Evolutionary conservation across 75 land plant genomes (phyloP).

Genomic region (Picea sitchensis): DNA sequence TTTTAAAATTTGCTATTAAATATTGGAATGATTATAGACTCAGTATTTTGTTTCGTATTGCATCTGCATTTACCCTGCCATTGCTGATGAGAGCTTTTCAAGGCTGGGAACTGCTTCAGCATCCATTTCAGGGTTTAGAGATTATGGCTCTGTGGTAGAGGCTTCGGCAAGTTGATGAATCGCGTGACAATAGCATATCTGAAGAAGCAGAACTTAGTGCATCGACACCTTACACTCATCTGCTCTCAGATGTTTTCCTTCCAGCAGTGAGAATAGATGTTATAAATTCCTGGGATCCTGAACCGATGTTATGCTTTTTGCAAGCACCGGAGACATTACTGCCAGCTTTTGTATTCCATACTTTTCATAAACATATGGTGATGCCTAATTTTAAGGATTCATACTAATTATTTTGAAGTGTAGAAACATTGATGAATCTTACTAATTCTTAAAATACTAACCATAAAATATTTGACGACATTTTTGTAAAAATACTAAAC

Average conservation of each 20-base stretch:
- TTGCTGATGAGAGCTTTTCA: slow-evolving; percentile 64
- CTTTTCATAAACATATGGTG: slow-evolving; percentile 60
- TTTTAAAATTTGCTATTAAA: slow-evolving; percentile 46
- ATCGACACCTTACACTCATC: slow-evolving; percentile 68
- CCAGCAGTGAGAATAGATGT: slow-evolving; percentile 76
- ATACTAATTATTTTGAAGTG: no score
- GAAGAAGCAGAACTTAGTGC: slow-evolving; percentile 24
- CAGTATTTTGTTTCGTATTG: slow-evolving; percentile 69
- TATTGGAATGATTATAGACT: slow-evolving; percentile 73
- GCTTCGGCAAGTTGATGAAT: slow-evolving; percentile 65
- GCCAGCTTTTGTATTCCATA: slow-evolving; percentile 64
- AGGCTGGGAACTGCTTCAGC: slow-evolving; percentile 77
- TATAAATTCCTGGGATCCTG: slow-evolving; percentile 80
- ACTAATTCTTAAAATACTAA: no score
- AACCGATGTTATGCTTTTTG: slow-evolving; percentile 81
- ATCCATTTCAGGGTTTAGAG: slow-evolving; percentile 71
- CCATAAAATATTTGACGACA: no score
- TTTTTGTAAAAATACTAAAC: no score
- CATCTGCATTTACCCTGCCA: slow-evolving; percentile 18
- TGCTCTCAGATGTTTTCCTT: slow-evolving; percentile 71
- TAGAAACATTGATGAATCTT: no score
- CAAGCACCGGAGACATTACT: slow-evolving; percentile 88
- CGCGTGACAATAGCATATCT: slow-evolving; percentile 38
- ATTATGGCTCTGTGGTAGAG: slow-evolving; percentile 60
- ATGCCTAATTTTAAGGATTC: slow-evolving; percentile 62